Percentiles rank a stretch among this genome's conserved stretches.
Conservation (phyloP, 495 filamentous ascomycete genomes). For the Massariosphaeria phaeospora region DNA sequence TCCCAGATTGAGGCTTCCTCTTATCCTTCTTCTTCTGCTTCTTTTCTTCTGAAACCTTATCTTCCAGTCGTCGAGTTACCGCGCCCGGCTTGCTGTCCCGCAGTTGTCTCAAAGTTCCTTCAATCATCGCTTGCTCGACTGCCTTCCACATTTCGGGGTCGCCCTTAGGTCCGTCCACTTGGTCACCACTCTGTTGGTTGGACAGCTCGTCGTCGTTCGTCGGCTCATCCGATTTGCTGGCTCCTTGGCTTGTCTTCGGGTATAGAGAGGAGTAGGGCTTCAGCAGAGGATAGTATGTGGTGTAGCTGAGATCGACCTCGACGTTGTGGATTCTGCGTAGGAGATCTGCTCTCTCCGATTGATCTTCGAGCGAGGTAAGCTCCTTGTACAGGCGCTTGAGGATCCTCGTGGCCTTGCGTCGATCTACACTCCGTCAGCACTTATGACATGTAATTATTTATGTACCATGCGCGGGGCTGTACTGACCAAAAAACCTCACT, state of each 20-base stretch:
- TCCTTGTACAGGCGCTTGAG: slow-evolving; percentile 59
- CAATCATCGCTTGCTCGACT: slow-evolving; percentile 64
- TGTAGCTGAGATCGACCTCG: slow-evolving; percentile 77
- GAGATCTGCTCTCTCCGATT: slow-evolving; percentile 46
- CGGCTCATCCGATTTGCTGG: slow-evolving; percentile 15
- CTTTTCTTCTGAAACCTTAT: background rate
- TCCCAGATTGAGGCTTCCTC: slow-evolving; percentile 1
- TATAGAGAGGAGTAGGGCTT: slow-evolving; percentile 79
- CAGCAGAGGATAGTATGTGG: slow-evolving; percentile 71
- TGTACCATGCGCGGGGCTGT: background rate
- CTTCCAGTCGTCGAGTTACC: slow-evolving; percentile 1
- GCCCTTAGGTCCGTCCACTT: slow-evolving; percentile 25
- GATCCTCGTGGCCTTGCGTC: slow-evolving; percentile 73
- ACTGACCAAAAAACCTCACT: slow-evolving; percentile 79
- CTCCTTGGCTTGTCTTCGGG: slow-evolving; percentile 38
- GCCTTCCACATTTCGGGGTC: slow-evolving; percentile 62
- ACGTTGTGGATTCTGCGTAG: slow-evolving; percentile 54
- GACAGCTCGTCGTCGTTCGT: slow-evolving; percentile 25
- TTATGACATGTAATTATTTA: background rate
- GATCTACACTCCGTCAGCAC: slow-evolving; percentile 51
- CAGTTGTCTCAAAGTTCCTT: slow-evolving; percentile 51
- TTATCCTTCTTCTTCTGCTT: slow-evolving; percentile 8
- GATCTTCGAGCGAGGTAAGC: slow-evolving; percentile 46
- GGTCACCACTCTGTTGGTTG: background rate
- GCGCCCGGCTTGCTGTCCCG: slow-evolving; percentile 46